Base-by-base conservation (phyloP, 225 moss, liverwort and hornwort genomes). In the Neckera pumila region DNA sequence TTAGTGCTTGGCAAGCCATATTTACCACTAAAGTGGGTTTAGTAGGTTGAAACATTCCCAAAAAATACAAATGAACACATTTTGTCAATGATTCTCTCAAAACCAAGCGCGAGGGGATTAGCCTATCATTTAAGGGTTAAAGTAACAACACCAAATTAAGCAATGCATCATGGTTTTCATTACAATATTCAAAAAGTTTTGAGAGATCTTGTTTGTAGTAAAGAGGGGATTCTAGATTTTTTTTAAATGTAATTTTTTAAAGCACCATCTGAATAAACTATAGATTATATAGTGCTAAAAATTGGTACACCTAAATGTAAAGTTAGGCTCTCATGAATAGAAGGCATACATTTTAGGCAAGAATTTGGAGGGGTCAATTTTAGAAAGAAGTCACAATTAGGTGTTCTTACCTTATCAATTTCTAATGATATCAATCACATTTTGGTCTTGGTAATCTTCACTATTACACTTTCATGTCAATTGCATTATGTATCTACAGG, bases 221-320 rank as follows among this genome's bases (percentile, higher is more conserved):
- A 13, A 51, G 51, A 51, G 5, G 51, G 16, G 51, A 51, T 23
- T 36, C 2, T 9, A 23, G 4, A 53, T 34, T 36, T 0, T 53
- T 2, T 76, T 14, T 5, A 1, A 53, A 14, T 34, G 1, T 9
- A 34, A 5, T 14, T 76, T 22, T 76, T 36, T 3, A 13, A 53
- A n/a, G n/a, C 1, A 53, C 2, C 0, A 0, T 22, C 2, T 9
- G 3, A 53, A 23, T 22, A 53, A 47, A 33, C 6, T 14, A 36
- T 47, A 5, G 18, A 11, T 74, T 47, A 47, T 0, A 47, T 17
- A 74, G 18, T 30, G 9, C 6, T 28, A 17, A 10, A 45, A 17
- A 18, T 47, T 6, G 1, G 0, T 74, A 4, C 47, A 45, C 0
- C 10, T 17, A 45, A 28, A 30, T 74, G 30, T 3, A 11, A 45